Conservation (phyloP, 2,329 filamentous ascomycete species). For the Aspergillus versicolor region DNA sequence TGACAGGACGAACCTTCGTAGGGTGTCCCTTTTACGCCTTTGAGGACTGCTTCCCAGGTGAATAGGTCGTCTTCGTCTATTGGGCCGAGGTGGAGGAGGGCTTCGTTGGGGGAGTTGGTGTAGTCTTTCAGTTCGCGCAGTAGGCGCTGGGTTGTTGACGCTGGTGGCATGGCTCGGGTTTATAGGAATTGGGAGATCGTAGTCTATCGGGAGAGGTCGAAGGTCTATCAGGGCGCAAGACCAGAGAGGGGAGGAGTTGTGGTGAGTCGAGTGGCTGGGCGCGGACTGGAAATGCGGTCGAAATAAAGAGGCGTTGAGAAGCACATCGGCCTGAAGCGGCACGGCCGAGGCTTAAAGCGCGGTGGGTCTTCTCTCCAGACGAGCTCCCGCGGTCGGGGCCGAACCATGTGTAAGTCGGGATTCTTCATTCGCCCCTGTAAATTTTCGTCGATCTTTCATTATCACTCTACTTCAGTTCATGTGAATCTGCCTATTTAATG, state of each 20-base stretch:
- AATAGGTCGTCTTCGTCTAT: constrained; percentile 57
- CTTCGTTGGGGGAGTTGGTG: constrained; percentile 55
- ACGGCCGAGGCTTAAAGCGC: constrained; percentile 15
- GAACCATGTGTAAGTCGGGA: constrained; percentile 10
- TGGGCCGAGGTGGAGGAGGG: constrained; percentile 57
- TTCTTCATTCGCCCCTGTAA: constrained; percentile 8
- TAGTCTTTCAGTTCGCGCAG: constrained; percentile 62
- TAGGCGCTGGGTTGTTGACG: constrained; percentile 56
- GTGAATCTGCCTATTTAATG: constrained; percentile 15
- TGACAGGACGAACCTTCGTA: constrained; percentile 54
- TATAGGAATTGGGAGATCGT: not conserved
- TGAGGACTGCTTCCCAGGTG: constrained; percentile 61
- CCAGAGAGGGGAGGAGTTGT: not conserved
- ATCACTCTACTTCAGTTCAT: constrained; percentile 15
- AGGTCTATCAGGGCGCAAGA: not conserved
- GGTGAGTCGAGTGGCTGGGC: constrained; percentile 9
- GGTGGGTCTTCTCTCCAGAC: constrained; percentile 13
- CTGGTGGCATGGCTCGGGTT: constrained; percentile 22
- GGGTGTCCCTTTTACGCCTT: constrained; percentile 57
- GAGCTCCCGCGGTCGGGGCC: constrained; percentile 13
- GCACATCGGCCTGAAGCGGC: not conserved
- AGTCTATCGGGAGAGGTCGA: not conserved
- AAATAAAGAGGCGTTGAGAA: constrained; percentile 1
- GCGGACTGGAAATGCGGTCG: not conserved
- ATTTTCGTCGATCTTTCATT: constrained; percentile 14